Percentiles rank a stretch among this genome's conserved stretches.
phyloP scores from a whole-genome alignment of 345 rosid genomes.

The Psidium guajava region DNA sequence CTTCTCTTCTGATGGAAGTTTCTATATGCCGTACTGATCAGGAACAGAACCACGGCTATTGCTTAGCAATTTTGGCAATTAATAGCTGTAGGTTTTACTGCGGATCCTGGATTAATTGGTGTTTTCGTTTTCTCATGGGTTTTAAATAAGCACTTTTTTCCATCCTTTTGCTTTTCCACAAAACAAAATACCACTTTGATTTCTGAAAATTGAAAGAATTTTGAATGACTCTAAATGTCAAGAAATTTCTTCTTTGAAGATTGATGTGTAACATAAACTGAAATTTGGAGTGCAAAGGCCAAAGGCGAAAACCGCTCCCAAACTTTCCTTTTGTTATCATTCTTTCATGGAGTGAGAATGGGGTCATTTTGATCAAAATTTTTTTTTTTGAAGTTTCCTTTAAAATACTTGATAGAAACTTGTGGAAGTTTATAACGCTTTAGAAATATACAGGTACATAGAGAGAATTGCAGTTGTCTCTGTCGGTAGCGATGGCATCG shows the following conservation, averaged over 20 bases:
- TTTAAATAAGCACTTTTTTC: not conserved
- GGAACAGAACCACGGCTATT: not conserved
- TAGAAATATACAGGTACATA: conserved; percentile 41
- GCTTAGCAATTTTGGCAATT: not conserved
- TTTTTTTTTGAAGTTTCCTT: not conserved
- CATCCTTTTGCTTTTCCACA: not conserved
- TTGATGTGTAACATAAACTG: not conserved
- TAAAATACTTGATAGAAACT: not conserved
- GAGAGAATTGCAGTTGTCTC: conserved; percentile 71
- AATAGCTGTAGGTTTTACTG: not conserved
- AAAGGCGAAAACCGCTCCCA: not conserved
- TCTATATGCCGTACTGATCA: not conserved
- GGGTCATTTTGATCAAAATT: not conserved
- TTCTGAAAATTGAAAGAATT: not conserved
- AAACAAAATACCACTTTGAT: not conserved
- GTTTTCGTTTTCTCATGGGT: not conserved
- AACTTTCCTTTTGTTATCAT: not conserved
- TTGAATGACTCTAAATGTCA: not conserved
- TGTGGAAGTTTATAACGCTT: not conserved
- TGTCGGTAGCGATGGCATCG: conserved; percentile 22
- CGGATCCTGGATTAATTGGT: not conserved
- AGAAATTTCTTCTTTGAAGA: not conserved
- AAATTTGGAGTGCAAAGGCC: not conserved
- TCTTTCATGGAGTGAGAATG: not conserved
- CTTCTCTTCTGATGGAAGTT: not conserved